Evolutionary conservation across 2,329 filamentous ascomycete species (phyloP), one percentile per base, ranked within the genome.

Genomic region (Tolypocladium inflatum): DNA sequence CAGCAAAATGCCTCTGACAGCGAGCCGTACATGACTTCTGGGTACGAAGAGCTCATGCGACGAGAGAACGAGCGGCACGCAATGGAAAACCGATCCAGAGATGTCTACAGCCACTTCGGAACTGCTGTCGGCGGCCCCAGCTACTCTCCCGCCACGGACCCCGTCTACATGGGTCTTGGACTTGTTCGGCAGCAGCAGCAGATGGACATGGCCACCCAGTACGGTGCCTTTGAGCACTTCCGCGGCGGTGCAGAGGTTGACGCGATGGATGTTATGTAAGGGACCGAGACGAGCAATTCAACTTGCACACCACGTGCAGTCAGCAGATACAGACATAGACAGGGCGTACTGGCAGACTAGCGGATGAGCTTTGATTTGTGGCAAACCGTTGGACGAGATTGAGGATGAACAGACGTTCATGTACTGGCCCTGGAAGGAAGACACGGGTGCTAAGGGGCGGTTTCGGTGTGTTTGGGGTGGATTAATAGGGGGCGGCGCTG

Each of bases 1-100:
- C 68, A 69, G 35, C 69, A 65, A 51, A 58, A 63, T 23, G 73
- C 66, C 62, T 71, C 52, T 4, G 78, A 82, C 60, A 84, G 82
- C 43, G 90, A 95, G 71, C 91, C 91, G 0, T 96, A 96, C 72
- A 95, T 96, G 82, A 72, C 83, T 54, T 87, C 84, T 8, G 91
- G 91, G 17, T 96, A 96, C 68, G 88, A 90, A 66, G 78, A 83
- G 67, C 74, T 89, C 58, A 84, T 87, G 59, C 78, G 79, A 59
- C 78, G 83, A 57, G 86, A 89, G 66, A 84, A 86, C 61, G 80
- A 87, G 64, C 68, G 66, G 41, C 63, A 71, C 51, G 62, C 63
- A 45, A 62, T 72, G 59, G 67, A 73, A 56, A 66, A 65, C 54
- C 66, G 66, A 38, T 64, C 72, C 6, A 76, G 74, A 62, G 72